Evolutionary conservation across 371 early-diverging fungal species (phyloP), one percentile per base, ranked within the genome.

Genomic region (Capillidium heterosporum): DNA sequence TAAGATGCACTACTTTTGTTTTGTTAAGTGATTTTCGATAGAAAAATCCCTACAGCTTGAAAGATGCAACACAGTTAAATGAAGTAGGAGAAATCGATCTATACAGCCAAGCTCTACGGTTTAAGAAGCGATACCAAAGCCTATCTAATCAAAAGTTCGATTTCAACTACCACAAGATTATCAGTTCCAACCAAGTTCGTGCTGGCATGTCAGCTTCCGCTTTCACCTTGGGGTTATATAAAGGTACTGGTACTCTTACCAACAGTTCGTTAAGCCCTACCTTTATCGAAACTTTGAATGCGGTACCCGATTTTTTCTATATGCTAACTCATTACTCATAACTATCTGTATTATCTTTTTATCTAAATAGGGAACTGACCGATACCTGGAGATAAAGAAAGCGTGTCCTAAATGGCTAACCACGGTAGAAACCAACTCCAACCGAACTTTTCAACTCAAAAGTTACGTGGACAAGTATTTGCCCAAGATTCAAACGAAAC

Each of bases 371-470:
- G 52, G 57, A 19, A 60, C 56, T 5, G 66, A 67, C 48, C 49
- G 55, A 0, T 44, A 61, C 21, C 50, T 67, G 15, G 57, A 60
- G n/a, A 51, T 61, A 21, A 58, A 61, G 19, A 57, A 61, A 24
- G 48, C 52, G 17, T 66, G 66, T 51, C 59, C 62, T 1, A 54
- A 52, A 11, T 64, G 65, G 61, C 28, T 56, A 32, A 44, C 32
- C 7, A 54, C 50, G 7, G 58, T 53, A 11, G 35, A 41, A 10
- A 4, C 46, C 17, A 48, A 52, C 15, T 48, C 51, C 24, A 23
- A 39, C n/a, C 24, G 29, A 35, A 57, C 40, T 10, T 32, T 32
- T 19, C 48, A 61, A 58, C 56, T 57, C n/a, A 24, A 59, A 5
- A 39, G 2, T 23, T 40, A 28, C 41, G 41, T 1, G 5, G 15